phyloP scores from a whole-genome alignment of 257 asterid genomes.

The Lithospermum erythrorhizon region DNA sequence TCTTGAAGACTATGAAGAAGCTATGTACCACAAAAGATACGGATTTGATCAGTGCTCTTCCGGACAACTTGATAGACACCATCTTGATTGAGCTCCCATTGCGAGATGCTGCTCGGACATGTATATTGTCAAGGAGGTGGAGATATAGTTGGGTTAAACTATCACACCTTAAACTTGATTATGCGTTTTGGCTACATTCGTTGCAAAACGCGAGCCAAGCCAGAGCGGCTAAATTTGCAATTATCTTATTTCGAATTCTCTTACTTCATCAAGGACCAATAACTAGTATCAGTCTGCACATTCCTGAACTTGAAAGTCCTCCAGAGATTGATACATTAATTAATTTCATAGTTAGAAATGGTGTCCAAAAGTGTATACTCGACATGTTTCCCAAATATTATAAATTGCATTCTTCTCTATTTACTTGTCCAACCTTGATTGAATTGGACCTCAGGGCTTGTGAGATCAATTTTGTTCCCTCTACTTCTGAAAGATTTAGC shows the following conservation, averaged over 20 bases:
- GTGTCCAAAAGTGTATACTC: constrained; percentile 4
- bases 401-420: constrained; percentile 12
- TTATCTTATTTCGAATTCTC: background rate
- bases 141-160: constrained; percentile 12
- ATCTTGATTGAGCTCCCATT: constrained; percentile 8
- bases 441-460: constrained; percentile 1
- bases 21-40: background rate
- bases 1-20: too few relatives aligned
- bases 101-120: constrained; percentile 17
- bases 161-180: constrained; percentile 4
- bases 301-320: constrained; percentile 6
- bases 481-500: constrained; percentile 7
- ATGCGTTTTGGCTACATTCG: background rate
- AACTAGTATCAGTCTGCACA: constrained; percentile 8
- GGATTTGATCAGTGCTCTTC: constrained; percentile 8
- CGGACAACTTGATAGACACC: background rate
- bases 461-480: background rate
- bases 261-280: constrained; percentile 14
- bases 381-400: background rate
- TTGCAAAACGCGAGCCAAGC: background rate
- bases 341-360: constrained; percentile 5
- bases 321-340: constrained; percentile 1
- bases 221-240: background rate
- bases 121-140: constrained; percentile 17
- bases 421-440: background rate